Conservation (phyloP, 495 filamentous ascomycete species). For the Opeltia flavorubescens region DNA sequence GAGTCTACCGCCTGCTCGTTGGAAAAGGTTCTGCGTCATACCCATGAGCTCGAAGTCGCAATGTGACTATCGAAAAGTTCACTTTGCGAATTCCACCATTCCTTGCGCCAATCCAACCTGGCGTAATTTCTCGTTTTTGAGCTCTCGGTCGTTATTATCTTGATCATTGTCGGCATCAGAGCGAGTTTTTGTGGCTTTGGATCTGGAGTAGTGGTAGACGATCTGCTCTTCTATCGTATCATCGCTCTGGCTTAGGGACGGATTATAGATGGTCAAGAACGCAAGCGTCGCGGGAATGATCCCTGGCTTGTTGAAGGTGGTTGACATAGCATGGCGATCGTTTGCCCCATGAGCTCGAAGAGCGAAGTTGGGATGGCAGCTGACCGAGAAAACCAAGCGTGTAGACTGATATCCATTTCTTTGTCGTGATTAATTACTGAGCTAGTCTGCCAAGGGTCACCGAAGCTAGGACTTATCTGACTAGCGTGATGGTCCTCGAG, state of each 20-base stretch:
- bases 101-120: constrained; percentile 97
- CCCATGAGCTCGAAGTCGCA: constrained; percentile 3
- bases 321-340: constrained; percentile 18
- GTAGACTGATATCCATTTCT: no score
- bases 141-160: constrained; percentile 35
- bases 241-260: constrained; percentile 72
- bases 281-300: constrained; percentile 66
- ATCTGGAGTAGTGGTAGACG: constrained; percentile 69
- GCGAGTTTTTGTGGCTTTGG: constrained; percentile 14
- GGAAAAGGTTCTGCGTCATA: constrained; percentile 53
- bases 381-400: no score
- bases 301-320: constrained; percentile 5
- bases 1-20: constrained; percentile 60
- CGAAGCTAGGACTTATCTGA: not conserved
- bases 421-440: no score
- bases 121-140: constrained; percentile 68
- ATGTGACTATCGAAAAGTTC: constrained; percentile 8
- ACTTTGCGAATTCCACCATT: constrained; percentile 86
- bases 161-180: constrained; percentile 21
- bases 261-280: constrained; percentile 89
- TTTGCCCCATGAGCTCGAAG: not conserved
- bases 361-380: not conserved
- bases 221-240: constrained; percentile 82
- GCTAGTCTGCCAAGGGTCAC: not conserved
- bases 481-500: not conserved